Evolutionary conservation across 352 stramenopile genomes (phyloP).

Genomic region (Phytophthora tubulina): DNA sequence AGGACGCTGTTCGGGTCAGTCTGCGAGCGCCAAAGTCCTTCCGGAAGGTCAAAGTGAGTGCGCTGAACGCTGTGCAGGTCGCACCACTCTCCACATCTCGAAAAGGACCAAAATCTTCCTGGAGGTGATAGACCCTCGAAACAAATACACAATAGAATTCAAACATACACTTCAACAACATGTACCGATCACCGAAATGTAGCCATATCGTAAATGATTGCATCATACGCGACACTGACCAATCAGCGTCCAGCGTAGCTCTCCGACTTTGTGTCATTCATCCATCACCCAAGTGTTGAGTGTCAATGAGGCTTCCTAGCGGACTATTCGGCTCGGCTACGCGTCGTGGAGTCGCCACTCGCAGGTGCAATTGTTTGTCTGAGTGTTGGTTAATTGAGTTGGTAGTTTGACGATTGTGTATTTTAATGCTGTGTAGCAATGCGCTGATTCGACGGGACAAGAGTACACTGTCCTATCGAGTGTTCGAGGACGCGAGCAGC

Average conservation of each 20-base stretch:
- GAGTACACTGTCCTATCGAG: constrained; percentile 70
- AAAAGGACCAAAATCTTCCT: constrained; percentile 15
- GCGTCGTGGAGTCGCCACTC: constrained; percentile 26
- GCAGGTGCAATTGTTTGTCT: constrained; percentile 27
- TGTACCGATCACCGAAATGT: constrained; percentile 30
- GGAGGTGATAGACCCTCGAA: constrained; percentile 14
- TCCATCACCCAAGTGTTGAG: background rate
- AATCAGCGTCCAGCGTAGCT: constrained; percentile 13
- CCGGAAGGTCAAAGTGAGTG: constrained; percentile 35
- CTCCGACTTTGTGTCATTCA: constrained; percentile 20
- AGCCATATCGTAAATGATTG: constrained; percentile 36
- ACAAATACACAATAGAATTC: background rate
- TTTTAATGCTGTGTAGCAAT: constrained; percentile 6
- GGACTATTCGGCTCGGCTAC: constrained; percentile 13
- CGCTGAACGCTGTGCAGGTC: constrained; percentile 29
- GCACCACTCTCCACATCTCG: constrained; percentile 5
- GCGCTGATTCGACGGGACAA: constrained; percentile 39
- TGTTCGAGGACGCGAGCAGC: constrained; percentile 62
- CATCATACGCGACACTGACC: constrained; percentile 23
- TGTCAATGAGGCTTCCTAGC: constrained; percentile 26
- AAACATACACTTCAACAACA: constrained; percentile 10
- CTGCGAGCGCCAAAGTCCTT: constrained; percentile 1
- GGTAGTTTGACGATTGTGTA: background rate
- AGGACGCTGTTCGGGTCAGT: constrained; percentile 22
- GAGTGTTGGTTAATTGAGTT: background rate